Evolutionary conservation across 805 yeast species (phyloP).

Genomic region (Saturnispora kantuleensis): DNA sequence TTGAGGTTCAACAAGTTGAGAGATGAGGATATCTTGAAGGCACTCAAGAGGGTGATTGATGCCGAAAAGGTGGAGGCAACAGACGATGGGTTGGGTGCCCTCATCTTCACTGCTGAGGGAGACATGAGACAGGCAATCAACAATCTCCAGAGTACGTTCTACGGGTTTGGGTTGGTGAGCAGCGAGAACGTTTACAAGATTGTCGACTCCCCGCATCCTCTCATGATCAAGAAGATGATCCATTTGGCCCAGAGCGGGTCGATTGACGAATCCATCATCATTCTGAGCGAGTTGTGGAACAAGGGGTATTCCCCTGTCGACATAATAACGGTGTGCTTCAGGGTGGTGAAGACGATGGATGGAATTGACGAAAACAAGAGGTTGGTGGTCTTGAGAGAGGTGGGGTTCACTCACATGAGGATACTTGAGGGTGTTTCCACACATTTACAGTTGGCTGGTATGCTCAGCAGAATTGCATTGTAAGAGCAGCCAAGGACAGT

Average conservation of each 20-base stretch:
- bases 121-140: slow-evolving; percentile 98
- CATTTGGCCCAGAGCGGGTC: slow-evolving; percentile 23
- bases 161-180: slow-evolving; percentile 88
- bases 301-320: slow-evolving; percentile 93
- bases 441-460: slow-evolving; percentile 74
- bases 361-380: slow-evolving; percentile 53
- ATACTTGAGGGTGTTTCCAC: slow-evolving; percentile 89
- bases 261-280: slow-evolving; percentile 57
- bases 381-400: slow-evolving; percentile 70
- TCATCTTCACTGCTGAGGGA: slow-evolving; percentile 93
- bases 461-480: slow-evolving; percentile 30
- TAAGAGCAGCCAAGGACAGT: too few relatives aligned
- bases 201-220: slow-evolving; percentile 94
- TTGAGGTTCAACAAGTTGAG: slow-evolving; percentile 70
- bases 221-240: slow-evolving; percentile 65
- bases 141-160: slow-evolving; percentile 85
- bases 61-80: slow-evolving; percentile 66
- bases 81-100: slow-evolving; percentile 86
- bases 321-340: slow-evolving; percentile 81
- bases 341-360: slow-evolving; percentile 65
- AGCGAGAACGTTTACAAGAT: slow-evolving; percentile 89
- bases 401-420: slow-evolving; percentile 88
- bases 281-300: slow-evolving; percentile 64
- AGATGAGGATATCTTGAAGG: slow-evolving; percentile 75
- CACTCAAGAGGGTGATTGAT: slow-evolving; percentile 62